Percentiles rank a stretch among this genome's conserved stretches.
Evolutionary conservation across 176 grass and related monocot species (phyloP).

Genomic region (Saccharum spontaneum): DNA sequence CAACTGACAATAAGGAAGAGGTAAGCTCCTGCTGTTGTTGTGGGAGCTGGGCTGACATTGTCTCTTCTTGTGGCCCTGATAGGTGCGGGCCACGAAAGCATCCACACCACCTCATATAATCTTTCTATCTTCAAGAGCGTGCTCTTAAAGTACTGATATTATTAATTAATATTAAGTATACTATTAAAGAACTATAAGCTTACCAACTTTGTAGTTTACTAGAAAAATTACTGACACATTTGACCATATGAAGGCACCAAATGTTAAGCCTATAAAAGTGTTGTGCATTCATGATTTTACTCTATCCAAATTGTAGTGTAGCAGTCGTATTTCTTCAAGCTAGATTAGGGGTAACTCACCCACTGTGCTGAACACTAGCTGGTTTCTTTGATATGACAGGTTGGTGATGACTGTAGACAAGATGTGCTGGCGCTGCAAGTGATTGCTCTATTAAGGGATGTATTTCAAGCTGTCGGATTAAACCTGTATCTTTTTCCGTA

Average conservation of each 20-base stretch:
- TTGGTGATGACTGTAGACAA: slow-evolving; percentile 99
- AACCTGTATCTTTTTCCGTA: slow-evolving; percentile 98
- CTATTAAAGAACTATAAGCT: neutral
- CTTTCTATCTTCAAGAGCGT: neutral
- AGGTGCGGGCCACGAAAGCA: neutral
- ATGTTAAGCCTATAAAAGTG: neutral
- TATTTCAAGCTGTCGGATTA: slow-evolving; percentile 90
- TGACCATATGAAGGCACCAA: neutral
- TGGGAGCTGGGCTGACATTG: neutral
- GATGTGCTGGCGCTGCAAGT: slow-evolving; percentile 99
- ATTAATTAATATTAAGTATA: neutral
- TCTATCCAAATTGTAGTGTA: slow-evolving; percentile 11
- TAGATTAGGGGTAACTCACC: neutral
- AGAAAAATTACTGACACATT: neutral
- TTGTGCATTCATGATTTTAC: neutral
- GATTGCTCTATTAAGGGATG: slow-evolving; percentile 82
- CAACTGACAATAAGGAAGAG: neutral
- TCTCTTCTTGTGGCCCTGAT: neutral
- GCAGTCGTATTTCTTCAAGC: slow-evolving; percentile 1
- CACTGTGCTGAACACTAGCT: slow-evolving; percentile 27
- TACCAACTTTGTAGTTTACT: slow-evolving; percentile 11
- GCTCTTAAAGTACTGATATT: neutral
- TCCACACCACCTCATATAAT: slow-evolving; percentile 7
- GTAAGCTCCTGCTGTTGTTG: neutral
- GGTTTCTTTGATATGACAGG: slow-evolving; percentile 56